Evolutionary conservation across 306 rosid species (phyloP).

Genomic region (Cucumis melo): DNA sequence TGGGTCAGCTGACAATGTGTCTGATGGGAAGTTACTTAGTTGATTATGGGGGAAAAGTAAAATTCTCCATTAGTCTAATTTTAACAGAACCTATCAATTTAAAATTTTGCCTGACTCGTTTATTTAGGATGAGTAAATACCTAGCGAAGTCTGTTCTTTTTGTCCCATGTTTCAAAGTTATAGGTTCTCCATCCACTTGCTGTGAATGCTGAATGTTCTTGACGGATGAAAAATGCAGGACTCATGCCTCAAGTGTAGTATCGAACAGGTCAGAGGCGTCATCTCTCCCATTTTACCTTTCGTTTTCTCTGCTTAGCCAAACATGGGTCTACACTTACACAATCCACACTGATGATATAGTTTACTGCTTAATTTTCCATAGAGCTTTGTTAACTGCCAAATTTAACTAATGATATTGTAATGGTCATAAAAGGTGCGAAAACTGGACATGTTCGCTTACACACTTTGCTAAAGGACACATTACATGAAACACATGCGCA

Average conservation of each 20-base stretch:
- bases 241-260: background rate
- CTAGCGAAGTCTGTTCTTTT: conserved; percentile 1
- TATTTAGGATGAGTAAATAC: conserved; percentile 7
- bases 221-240: background rate
- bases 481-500: background rate
- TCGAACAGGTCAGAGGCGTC: background rate
- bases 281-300: background rate
- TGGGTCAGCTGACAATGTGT: conserved; percentile 8
- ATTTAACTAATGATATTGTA: background rate
- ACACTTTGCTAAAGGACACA: background rate
- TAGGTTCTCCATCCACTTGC: background rate
- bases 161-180: background rate
- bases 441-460: background rate
- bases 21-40: conserved; percentile 17
- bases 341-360: background rate
- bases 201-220: background rate
- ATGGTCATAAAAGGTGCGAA: background rate
- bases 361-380: background rate
- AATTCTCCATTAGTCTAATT: background rate
- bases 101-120: conserved; percentile 4
- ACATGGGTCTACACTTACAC: background rate
- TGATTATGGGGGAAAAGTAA: background rate
- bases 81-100: background rate
- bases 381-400: background rate
- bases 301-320: background rate